These are phyloP conservation scores for Oxytropis ochrocephala DNA, from an alignment of 306 rosid species.

Conservation along the genomic window DNA sequence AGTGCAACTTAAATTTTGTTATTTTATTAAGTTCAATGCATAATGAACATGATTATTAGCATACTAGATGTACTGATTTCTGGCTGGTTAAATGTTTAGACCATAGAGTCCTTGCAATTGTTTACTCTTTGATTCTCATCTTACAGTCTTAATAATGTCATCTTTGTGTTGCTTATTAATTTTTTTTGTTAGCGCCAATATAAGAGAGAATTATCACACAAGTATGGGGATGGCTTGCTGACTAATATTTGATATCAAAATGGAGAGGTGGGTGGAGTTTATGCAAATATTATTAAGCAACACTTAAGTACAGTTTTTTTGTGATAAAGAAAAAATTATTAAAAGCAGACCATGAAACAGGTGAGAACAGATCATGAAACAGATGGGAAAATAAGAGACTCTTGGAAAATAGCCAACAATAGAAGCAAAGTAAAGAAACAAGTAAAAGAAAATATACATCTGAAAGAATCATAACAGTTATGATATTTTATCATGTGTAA, in stretches of 20 bases:
- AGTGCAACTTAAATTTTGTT: conserved; percentile 31
- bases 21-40: neutral
- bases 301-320: neutral
- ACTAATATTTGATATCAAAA: neutral
- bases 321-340: neutral
- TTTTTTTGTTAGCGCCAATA: neutral
- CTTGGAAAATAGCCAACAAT: neutral
- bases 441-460: neutral
- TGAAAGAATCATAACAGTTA: neutral
- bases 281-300: neutral
- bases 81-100: neutral
- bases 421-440: neutral
- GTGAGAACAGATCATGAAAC: neutral
- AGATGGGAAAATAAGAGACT: neutral
- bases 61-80: neutral
- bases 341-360: neutral
- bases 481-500: neutral
- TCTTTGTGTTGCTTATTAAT: neutral
- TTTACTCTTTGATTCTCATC: conserved; percentile 6
- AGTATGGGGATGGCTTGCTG: neutral
- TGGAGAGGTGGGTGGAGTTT: neutral
- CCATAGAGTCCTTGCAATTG: neutral
- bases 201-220: neutral
- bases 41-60: conserved; percentile 2
- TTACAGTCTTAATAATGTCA: neutral